Evolutionary conservation across 2,329 filamentous ascomycete genomes (phyloP).

Genomic region (Neonectria punicea): DNA sequence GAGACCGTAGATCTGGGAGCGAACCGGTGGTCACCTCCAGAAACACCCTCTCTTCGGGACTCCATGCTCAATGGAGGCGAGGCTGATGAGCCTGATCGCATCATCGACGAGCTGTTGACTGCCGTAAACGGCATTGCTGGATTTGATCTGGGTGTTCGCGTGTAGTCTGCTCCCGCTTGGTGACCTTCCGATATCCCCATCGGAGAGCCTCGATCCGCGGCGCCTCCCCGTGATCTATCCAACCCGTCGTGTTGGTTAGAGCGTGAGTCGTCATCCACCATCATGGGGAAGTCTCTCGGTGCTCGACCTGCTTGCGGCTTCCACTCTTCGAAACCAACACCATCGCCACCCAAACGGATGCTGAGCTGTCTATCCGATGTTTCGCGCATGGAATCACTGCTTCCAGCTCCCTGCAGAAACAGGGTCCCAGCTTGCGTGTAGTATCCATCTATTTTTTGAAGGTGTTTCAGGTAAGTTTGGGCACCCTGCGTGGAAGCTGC

Average conservation of each 20-base stretch:
- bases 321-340: constrained; percentile 7
- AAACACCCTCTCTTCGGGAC: constrained; percentile 10
- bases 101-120: constrained; percentile 16
- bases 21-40: constrained; percentile 8
- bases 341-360: constrained; percentile 30
- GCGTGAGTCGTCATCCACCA: constrained; percentile 19
- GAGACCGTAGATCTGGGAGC: neutral
- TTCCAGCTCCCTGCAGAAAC: constrained; percentile 2
- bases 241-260: constrained; percentile 22
- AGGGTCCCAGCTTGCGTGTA: constrained; percentile 24
- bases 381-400: constrained; percentile 1
- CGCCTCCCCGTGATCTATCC: constrained; percentile 19
- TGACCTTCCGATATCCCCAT: constrained; percentile 17
- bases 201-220: constrained; percentile 13
- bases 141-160: constrained; percentile 17
- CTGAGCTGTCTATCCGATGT: constrained; percentile 19
- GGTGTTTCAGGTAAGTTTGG: constrained; percentile 32
- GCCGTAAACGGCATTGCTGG: constrained; percentile 25
- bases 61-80: constrained; percentile 10
- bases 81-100: constrained; percentile 15
- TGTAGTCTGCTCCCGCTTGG: constrained; percentile 1
- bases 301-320: constrained; percentile 9
- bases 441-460: constrained; percentile 26
- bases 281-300: constrained; percentile 6
- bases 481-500: constrained; percentile 24